phyloP scores from a whole-genome alignment of 495 filamentous ascomycete genomes.

The Penicillium roqueforti region DNA sequence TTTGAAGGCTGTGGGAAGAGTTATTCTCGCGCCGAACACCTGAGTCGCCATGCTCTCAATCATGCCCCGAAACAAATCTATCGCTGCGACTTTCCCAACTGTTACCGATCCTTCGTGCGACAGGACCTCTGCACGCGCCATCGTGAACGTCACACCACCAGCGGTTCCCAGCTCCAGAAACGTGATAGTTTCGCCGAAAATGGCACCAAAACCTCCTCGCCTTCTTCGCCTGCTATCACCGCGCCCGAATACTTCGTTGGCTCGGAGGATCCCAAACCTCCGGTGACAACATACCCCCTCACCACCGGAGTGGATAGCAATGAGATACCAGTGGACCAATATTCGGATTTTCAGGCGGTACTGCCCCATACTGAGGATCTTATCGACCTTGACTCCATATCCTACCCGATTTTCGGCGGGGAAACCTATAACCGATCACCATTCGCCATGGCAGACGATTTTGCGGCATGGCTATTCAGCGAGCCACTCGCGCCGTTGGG shows the following conservation, averaged over 20 bases:
- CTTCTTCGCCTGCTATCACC: constrained; percentile 22
- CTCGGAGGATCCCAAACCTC: constrained; percentile 13
- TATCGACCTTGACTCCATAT: constrained; percentile 57
- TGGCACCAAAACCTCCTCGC: constrained; percentile 21
- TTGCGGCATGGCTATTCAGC: constrained; percentile 87
- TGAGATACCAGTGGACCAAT: constrained; percentile 22
- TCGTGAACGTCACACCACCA: constrained; percentile 91
- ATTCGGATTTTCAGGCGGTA: constrained; percentile 23
- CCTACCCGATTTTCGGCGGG: constrained; percentile 77
- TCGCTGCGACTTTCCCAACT: constrained; percentile 89
- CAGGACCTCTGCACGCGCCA: constrained; percentile 93
- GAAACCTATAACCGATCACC: constrained; percentile 82
- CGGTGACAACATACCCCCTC: constrained; percentile 25
- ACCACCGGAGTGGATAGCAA: constrained; percentile 26
- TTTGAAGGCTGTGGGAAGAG: constrained; percentile 89
- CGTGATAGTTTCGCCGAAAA: constrained; percentile 57
- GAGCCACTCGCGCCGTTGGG: constrained; percentile 45
- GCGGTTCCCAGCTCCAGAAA: constrained; percentile 88
- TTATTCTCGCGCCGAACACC: constrained; percentile 93
- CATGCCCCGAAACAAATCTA: constrained; percentile 93
- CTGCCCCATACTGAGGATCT: constrained; percentile 20
- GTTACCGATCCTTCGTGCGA: constrained; percentile 84
- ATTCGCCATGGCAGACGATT: constrained; percentile 85
- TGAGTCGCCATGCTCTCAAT: constrained; percentile 95
- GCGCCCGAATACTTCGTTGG: constrained; percentile 18